phyloP scores from a whole-genome alignment of 2,329 filamentous ascomycete species.

The Hypoxylon sp. region DNA sequence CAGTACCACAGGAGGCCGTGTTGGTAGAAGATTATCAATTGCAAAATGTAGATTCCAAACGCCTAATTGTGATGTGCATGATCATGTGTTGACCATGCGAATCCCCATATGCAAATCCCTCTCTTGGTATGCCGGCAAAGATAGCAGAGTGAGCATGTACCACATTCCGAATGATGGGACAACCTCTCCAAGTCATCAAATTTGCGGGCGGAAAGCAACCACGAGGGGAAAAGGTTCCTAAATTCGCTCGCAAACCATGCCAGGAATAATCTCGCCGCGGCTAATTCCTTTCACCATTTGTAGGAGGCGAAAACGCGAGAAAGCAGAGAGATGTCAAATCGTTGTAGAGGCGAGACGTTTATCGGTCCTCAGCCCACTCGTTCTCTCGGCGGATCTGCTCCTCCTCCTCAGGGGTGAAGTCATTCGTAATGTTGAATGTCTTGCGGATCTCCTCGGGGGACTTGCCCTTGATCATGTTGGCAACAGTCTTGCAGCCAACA shows the following conservation, averaged over 20 bases:
- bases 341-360: slow-evolving; percentile 46
- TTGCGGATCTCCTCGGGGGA: slow-evolving; percentile 98
- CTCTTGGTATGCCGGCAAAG: neutral
- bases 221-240: neutral
- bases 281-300: too few species aligned
- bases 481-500: slow-evolving; percentile 98
- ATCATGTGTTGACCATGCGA: neutral
- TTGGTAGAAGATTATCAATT: too few species aligned
- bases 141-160: slow-evolving; percentile 1
- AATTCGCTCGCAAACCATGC: too few species aligned
- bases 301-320: too few species aligned
- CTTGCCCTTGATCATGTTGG: slow-evolving; percentile 99
- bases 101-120: slow-evolving; percentile 1
- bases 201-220: too few species aligned
- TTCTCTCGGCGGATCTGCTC: slow-evolving; percentile 95
- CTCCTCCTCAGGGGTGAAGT: slow-evolving; percentile 98
- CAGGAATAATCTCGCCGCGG: too few species aligned
- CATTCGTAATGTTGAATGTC: slow-evolving; percentile 99
- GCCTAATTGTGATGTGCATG: slow-evolving; percentile 2
- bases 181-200: slow-evolving; percentile 17
- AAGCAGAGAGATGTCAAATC: too few species aligned
- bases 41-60: neutral
- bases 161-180: slow-evolving; percentile 8
- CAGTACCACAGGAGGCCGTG: too few species aligned
- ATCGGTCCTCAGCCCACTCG: slow-evolving; percentile 88